Base-by-base conservation (phyloP, 495 filamentous ascomycete genomes). In the Friedmanniomyces simplex region DNA sequence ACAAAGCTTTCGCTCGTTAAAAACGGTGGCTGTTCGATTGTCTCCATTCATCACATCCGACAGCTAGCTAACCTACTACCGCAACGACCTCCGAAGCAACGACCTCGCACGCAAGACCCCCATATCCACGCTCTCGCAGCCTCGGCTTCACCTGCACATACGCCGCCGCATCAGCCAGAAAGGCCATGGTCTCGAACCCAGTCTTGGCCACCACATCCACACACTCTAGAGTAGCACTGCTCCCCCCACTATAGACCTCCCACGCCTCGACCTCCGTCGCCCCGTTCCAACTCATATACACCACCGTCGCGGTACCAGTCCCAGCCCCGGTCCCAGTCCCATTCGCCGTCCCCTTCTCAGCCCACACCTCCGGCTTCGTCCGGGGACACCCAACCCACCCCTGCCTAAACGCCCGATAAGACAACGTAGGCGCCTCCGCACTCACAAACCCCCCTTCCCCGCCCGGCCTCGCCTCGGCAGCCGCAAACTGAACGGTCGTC, bases 271-370 rank as follows among this genome's bases (percentile, higher is more conserved):
- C 53, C 16, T 53, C 58, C 6, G 58, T 64, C n/a, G 61, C 61
- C 14, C 61, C 61, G 42, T 64, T 64, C 61, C 61, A 64, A 41
- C 52, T 57, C 36, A 64, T 49, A 50, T 61, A 64, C 24, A 64
- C 48, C 47, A 30, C 54, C 20, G 39, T 45, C 8, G 50, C 50
- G 21, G 20, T 43, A 12, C 21, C 10, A 30, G 20, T 26, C 14
- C 46, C 28, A 3, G 28, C 10, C 28, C 28, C n/a, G n/a, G n/a
- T n/a, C n/a, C n/a, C n/a, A n/a, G n/a, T n/a, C n/a, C n/a, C n/a
- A n/a, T n/a, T n/a, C n/a, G n/a, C n/a, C n/a, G n/a, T n/a, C n/a
- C n/a, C n/a, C n/a, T n/a, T 48, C 41, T 60, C 47, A 21, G 53
- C 57, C 14, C 57, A 48, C 8, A 59, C 45, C 37, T 30, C 48